A percentile compares a stretch with the other conserved stretches of the same genome.
phyloP scores from a whole-genome alignment of 106 monocot species.

The Allium fistulosum region DNA sequence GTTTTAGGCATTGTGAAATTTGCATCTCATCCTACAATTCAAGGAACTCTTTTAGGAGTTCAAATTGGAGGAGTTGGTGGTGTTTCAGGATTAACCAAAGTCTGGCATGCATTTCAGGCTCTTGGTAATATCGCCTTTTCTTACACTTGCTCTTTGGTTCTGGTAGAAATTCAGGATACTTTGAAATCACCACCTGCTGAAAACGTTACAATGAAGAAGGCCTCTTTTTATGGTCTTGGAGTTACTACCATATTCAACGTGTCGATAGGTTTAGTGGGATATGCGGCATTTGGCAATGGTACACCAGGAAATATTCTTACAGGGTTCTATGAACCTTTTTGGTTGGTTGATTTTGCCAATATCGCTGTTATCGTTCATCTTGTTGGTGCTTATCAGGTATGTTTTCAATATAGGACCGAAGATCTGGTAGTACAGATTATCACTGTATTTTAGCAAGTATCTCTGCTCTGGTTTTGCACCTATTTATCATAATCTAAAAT shows the following conservation, averaged over 20 bases:
- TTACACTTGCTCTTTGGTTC: constrained; percentile 49
- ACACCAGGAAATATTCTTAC: constrained; percentile 56
- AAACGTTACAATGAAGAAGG: constrained; percentile 63
- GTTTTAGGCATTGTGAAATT: constrained; percentile 19
- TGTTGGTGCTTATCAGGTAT: constrained; percentile 49
- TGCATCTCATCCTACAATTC: constrained; percentile 3
- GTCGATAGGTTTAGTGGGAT: constrained; percentile 50
- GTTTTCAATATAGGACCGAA: background rate
- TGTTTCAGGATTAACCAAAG: constrained; percentile 25
- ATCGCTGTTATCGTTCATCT: constrained; percentile 54
- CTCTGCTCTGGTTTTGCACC: too few species aligned
- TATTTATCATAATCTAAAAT: too few species aligned
- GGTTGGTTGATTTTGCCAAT: constrained; percentile 60
- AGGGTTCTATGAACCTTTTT: constrained; percentile 38
- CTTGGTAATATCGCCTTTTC: constrained; percentile 70
- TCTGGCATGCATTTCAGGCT: constrained; percentile 55
- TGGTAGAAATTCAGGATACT: constrained; percentile 75
- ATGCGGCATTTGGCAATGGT: constrained; percentile 62
- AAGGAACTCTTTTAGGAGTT: constrained; percentile 17
- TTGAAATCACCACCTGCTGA: constrained; percentile 57
- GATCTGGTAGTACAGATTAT: background rate
- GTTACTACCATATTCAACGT: constrained; percentile 51
- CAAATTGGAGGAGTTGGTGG: constrained; percentile 9
- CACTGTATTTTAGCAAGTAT: background rate
- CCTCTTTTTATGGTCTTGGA: background rate